Conservation (phyloP, 805 yeast species). For the Spathaspora girioi region DNA sequence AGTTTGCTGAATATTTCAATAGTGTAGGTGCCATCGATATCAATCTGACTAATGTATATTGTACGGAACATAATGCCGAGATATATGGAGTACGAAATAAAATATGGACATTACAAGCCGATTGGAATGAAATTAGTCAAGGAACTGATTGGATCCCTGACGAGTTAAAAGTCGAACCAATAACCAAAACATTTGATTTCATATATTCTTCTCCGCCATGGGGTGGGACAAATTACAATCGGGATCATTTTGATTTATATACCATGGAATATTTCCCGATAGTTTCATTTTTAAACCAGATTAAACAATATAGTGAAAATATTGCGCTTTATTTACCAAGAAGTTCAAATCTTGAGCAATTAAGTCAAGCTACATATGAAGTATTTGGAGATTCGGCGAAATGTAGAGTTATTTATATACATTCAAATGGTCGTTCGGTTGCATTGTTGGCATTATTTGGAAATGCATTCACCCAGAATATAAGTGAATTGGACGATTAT, state of each 20-base stretch:
- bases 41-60: slow-evolving; percentile 55
- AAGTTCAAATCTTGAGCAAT: slow-evolving; percentile 51
- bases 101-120: slow-evolving; percentile 48
- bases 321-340: slow-evolving; percentile 64
- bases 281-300: slow-evolving; percentile 39
- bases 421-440: slow-evolving; percentile 40
- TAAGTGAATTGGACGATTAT: slow-evolving; percentile 5
- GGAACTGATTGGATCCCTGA: slow-evolving; percentile 31
- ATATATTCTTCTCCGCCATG: slow-evolving; percentile 82
- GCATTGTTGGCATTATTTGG: slow-evolving; percentile 67
- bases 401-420: slow-evolving; percentile 45
- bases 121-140: slow-evolving; percentile 38
- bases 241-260: slow-evolving; percentile 42
- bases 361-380: slow-evolving; percentile 43
- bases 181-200: slow-evolving; percentile 41
- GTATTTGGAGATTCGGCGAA: slow-evolving; percentile 42
- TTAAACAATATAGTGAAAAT: slow-evolving; percentile 40
- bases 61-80: slow-evolving; percentile 62
- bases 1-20: slow-evolving; percentile 59
- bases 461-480: slow-evolving; percentile 5
- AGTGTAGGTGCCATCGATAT: slow-evolving; percentile 61
- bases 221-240: slow-evolving; percentile 72
- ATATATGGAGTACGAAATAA: slow-evolving; percentile 56
- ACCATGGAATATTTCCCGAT: slow-evolving; percentile 46
- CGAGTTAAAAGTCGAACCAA: slow-evolving; percentile 10